Evolutionary conservation across 257 asterid species (phyloP).

Genomic region (Apocynum venetum): DNA sequence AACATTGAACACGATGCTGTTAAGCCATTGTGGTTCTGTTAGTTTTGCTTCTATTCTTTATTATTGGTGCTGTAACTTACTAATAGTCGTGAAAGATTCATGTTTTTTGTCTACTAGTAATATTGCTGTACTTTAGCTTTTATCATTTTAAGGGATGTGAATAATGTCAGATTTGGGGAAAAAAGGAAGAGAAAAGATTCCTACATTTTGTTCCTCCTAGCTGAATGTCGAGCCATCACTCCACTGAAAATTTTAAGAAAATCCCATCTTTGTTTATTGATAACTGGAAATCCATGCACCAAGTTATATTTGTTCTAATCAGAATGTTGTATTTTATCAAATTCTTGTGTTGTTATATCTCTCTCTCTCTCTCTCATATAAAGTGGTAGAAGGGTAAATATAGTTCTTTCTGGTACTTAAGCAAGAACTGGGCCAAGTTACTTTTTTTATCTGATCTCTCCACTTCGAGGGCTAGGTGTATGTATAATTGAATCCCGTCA

Average conservation of each 20-base stretch:
- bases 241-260: background rate
- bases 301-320: background rate
- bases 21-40: background rate
- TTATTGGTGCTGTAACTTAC: background rate
- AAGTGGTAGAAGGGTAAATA: background rate
- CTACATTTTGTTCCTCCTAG: background rate
- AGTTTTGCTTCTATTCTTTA: background rate
- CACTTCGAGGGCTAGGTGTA: background rate
- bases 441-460: background rate
- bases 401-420: background rate
- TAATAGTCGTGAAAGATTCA: background rate
- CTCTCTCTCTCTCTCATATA: background rate
- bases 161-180: background rate
- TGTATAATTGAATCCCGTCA: background rate
- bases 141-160: background rate
- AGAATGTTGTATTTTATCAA: background rate
- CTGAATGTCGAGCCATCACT: background rate
- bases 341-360: background rate
- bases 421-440: background rate
- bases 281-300: background rate
- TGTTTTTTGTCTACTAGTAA: no score
- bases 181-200: background rate
- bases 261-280: background rate
- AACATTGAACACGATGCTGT: background rate
- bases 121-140: background rate